Base-by-base conservation (phyloP, 441 rosid species). In the Codiaeum variegatum region DNA sequence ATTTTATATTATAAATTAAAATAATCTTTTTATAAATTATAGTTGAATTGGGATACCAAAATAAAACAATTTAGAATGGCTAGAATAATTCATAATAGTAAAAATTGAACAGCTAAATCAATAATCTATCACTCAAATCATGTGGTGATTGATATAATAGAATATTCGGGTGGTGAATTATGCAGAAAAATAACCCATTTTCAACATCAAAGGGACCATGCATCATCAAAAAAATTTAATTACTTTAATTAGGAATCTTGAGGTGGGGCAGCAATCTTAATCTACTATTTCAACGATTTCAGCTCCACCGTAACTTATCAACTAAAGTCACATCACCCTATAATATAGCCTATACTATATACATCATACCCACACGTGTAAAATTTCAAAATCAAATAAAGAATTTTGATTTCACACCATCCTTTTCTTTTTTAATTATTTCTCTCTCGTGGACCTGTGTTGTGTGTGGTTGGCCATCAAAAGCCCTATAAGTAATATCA, bases 261-360 rank as follows among this genome's bases (percentile, higher is more conserved):
- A 40, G 13, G 26, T 19, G 26, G 63, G 26, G n/a, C 54, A 58
- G 19, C 51, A 38, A 9, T 40, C 55, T 7, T 34, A 32, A 26
- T 70, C 65, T 44, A 2, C 44, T 31, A n/a, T 71, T 42, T 59
- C 38, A 71, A 67, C 26, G 44, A 67, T 51, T 49, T 18, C 70
- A 44, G 70, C 70, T 67, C 24, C 36, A 47, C 40, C 19, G 70
- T 67, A 15, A 42, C 68, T 64, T 64, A 51, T 42, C 52, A 34
- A 62, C 16, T 36, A 9, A 62, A 19, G 18, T 38, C 5, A n/a
- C n/a, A n/a, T 60, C 52, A 40, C 44, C 44, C 44, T 40, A 9
- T 40, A 36, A 3, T 36, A 18, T 49, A 49, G 16, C 49, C 49
- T 44, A 1, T 52, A 13, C 58, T n/a, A 19, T 3, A 49, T 21